These are phyloP conservation scores for Myriosclerotinia duriaeana DNA, from an alignment of 2,329 filamentous ascomycete genomes.

Conservation along the genomic window DNA sequence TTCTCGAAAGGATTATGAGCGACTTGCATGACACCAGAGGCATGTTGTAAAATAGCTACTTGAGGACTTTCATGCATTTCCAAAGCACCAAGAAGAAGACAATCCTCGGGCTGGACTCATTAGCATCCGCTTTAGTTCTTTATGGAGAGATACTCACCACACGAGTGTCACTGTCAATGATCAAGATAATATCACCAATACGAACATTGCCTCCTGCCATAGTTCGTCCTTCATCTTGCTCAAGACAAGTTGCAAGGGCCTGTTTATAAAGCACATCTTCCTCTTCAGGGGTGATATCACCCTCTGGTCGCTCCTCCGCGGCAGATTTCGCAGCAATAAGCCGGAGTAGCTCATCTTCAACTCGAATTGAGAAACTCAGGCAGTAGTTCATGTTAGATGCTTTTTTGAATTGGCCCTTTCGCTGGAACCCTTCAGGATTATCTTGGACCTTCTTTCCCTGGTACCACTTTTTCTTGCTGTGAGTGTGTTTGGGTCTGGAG, in stretches of 20 bases:
- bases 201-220: conserved; percentile 62
- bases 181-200: conserved; percentile 62
- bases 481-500: conserved; percentile 42
- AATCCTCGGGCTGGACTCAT: conserved; percentile 28
- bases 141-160: conserved; percentile 35
- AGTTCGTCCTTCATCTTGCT: conserved; percentile 50
- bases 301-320: conserved; percentile 13
- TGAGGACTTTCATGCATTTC: conserved; percentile 71
- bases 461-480: conserved; percentile 25
- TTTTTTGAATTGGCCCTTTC: conserved; percentile 69
- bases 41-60: conserved; percentile 70
- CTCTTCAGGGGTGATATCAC: conserved; percentile 38
- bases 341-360: conserved; percentile 48
- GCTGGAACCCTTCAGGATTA: conserved; percentile 45
- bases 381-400: conserved; percentile 76
- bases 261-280: conserved; percentile 50
- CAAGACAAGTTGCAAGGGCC: conserved; percentile 51
- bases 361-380: conserved; percentile 33
- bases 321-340: conserved; percentile 22
- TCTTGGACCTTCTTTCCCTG: conserved; percentile 24
- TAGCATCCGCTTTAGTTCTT: neutral
- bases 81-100: conserved; percentile 48
- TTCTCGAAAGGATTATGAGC: conserved; percentile 72
- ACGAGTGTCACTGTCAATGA: conserved; percentile 69
- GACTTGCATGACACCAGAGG: conserved; percentile 75